These are phyloP conservation scores for Chaetomiaceae sp. DNA, from an alignment of 2,329 filamentous ascomycete genomes.

Conservation along the genomic window DNA sequence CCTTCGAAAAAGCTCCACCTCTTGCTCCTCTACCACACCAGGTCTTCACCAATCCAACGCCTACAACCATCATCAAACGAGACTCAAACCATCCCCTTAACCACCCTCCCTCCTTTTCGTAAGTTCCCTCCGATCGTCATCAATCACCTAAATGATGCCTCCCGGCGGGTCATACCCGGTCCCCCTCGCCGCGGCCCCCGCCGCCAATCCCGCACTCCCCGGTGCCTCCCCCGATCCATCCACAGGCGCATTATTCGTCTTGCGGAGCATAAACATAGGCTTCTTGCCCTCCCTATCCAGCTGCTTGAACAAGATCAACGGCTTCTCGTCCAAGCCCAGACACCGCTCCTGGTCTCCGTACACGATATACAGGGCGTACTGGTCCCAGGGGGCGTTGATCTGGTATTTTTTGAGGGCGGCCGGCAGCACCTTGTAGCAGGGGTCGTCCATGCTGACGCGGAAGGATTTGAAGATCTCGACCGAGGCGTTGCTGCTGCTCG, in stretches of 20 bases:
- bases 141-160: constrained; percentile 48
- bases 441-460: constrained; percentile 95
- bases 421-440: constrained; percentile 93
- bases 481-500: constrained; percentile 49
- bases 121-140: neutral
- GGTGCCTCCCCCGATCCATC: constrained; percentile 38
- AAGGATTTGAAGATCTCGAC: constrained; percentile 99
- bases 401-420: constrained; percentile 97
- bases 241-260: constrained; percentile 50
- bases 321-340: constrained; percentile 85
- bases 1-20: too few species aligned
- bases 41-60: neutral
- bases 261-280: constrained; percentile 97
- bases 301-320: constrained; percentile 94
- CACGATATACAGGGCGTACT: constrained; percentile 96
- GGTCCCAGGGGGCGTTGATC: constrained; percentile 95
- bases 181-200: constrained; percentile 35
- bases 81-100: neutral
- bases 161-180: constrained; percentile 55
- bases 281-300: constrained; percentile 95
- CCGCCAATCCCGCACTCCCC: constrained; percentile 49
- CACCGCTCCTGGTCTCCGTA: constrained; percentile 98
- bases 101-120: neutral
- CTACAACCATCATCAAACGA: neutral
- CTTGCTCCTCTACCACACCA: too few species aligned